These are phyloP conservation scores for Madurella fahalii DNA, from an alignment of 2,329 filamentous ascomycete genomes.

Conservation along the genomic window DNA sequence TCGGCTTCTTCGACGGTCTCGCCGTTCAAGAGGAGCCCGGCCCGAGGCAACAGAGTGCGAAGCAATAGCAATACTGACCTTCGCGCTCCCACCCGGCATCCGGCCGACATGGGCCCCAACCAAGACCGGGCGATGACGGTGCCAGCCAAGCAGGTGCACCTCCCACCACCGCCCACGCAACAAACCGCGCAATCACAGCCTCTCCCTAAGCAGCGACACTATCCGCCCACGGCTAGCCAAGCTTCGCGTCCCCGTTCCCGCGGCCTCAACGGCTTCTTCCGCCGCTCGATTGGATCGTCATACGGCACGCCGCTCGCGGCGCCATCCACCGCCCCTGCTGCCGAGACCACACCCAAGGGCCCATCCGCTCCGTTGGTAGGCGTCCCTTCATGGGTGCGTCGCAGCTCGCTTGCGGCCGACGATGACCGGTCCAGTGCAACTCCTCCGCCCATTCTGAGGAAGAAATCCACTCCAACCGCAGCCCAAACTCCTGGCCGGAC, in stretches of 20 bases:
- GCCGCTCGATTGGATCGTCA: conserved; percentile 44
- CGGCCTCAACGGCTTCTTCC: conserved; percentile 49
- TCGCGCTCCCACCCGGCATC: conserved; percentile 8
- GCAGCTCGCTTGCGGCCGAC: conserved; percentile 36
- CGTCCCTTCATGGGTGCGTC: conserved; percentile 38
- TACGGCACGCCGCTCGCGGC: conserved; percentile 20
- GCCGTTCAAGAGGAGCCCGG: conserved; percentile 28
- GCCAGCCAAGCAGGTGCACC: conserved; percentile 14
- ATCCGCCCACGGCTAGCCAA: conserved; percentile 47
- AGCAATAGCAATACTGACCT: conserved; percentile 27
- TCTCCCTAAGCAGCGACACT: conserved; percentile 38
- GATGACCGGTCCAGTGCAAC: conserved; percentile 46
- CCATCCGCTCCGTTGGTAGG: conserved; percentile 29
- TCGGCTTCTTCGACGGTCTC: conserved; percentile 20
- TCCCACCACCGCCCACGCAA: background rate
- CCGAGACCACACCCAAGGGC: conserved; percentile 22
- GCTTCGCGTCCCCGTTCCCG: conserved; percentile 40
- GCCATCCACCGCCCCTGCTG: conserved; percentile 25
- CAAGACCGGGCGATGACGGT: conserved; percentile 25
- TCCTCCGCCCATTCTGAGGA: conserved; percentile 53
- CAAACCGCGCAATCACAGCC: conserved; percentile 15
- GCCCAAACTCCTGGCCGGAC: background rate
- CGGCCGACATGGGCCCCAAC: conserved; percentile 13
- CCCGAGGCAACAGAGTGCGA: conserved; percentile 20
- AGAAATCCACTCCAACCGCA: conserved; percentile 16